These are phyloP conservation scores for Candida sithepensis DNA, from an alignment of 805 yeast species.

Conservation along the genomic window DNA sequence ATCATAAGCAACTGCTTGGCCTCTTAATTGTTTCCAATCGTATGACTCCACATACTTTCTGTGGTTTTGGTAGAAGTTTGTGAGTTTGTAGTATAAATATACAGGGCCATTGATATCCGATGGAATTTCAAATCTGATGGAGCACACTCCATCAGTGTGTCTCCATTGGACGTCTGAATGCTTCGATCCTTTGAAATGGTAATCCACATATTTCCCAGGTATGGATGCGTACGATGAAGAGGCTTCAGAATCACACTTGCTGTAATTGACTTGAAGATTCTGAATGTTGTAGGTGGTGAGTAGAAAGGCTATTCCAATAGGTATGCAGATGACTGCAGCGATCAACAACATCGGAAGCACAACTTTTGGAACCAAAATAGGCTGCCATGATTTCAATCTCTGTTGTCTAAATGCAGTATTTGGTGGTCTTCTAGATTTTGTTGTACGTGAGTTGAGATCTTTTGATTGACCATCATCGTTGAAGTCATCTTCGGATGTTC, in stretches of 20 bases:
- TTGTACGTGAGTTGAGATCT: slow-evolving; percentile 19
- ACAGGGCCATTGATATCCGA: slow-evolving; percentile 65
- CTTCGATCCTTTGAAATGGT: slow-evolving; percentile 55
- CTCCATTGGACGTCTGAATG: slow-evolving; percentile 53
- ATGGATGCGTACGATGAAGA: slow-evolving; percentile 41
- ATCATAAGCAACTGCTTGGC: slow-evolving; percentile 56
- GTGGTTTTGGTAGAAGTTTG: slow-evolving; percentile 93
- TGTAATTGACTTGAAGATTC: slow-evolving; percentile 69
- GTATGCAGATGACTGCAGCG: slow-evolving; percentile 78
- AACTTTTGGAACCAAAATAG: slow-evolving; percentile 86
- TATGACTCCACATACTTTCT: slow-evolving; percentile 86
- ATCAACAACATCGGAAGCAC: slow-evolving; percentile 80
- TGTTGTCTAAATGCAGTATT: slow-evolving; percentile 81
- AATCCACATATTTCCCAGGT: slow-evolving; percentile 54
- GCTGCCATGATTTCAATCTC: slow-evolving; percentile 64
- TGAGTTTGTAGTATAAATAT: slow-evolving; percentile 77
- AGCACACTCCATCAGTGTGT: slow-evolving; percentile 48
- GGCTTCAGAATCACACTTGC: slow-evolving; percentile 53
- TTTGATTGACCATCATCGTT: slow-evolving; percentile 24
- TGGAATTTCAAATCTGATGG: slow-evolving; percentile 70
- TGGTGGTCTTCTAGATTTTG: slow-evolving; percentile 51
- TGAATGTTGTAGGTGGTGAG: slow-evolving; percentile 79
- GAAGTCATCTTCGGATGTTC: slow-evolving; percentile 28
- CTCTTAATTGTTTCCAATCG: slow-evolving; percentile 77
- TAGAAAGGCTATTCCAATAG: slow-evolving; percentile 83